phyloP scores from a whole-genome alignment of 2,329 filamentous ascomycete genomes.

The Cercospora brassicicola region DNA sequence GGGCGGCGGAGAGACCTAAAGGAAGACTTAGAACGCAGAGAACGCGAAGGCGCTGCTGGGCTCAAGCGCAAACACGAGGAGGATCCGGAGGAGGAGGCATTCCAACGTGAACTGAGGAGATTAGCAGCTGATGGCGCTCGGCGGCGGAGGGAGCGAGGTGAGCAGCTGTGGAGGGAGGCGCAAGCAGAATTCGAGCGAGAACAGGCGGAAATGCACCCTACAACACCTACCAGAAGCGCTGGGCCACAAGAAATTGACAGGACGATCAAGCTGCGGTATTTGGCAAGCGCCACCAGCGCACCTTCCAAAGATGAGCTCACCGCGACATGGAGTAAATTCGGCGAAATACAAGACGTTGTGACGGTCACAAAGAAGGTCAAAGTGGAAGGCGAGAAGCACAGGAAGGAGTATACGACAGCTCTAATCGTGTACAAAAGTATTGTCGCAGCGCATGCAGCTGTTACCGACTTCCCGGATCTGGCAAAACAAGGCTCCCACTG shows the following conservation, averaged over 20 bases:
- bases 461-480: slow-evolving; percentile 47
- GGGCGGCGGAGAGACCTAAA: slow-evolving; percentile 73
- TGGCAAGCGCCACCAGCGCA: slow-evolving; percentile 9
- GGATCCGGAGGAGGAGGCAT: slow-evolving; percentile 56
- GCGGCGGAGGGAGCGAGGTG: slow-evolving; percentile 56
- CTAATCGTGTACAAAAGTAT: slow-evolving; percentile 60
- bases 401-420: slow-evolving; percentile 46
- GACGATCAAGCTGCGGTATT: slow-evolving; percentile 57
- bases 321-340: slow-evolving; percentile 55
- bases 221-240: slow-evolving; percentile 2
- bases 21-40: slow-evolving; percentile 79
- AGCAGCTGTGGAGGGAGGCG: slow-evolving; percentile 56
- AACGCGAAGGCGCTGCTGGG: slow-evolving; percentile 48
- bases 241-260: slow-evolving; percentile 56
- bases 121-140: slow-evolving; percentile 53
- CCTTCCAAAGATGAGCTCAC: slow-evolving; percentile 52
- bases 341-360: slow-evolving; percentile 57
- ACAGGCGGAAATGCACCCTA: slow-evolving; percentile 11
- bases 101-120: slow-evolving; percentile 53
- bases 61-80: slow-evolving; percentile 50
- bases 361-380: slow-evolving; percentile 57
- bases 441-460: slow-evolving; percentile 58
- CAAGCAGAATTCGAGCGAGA: slow-evolving; percentile 50
- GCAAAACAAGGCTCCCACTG: slow-evolving; percentile 42
- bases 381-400: slow-evolving; percentile 35